A percentile compares a stretch with the other conserved stretches of the same genome.
phyloP scores from a whole-genome alignment of 768 basidiomycete species.

The Tylopilus sp. region DNA sequence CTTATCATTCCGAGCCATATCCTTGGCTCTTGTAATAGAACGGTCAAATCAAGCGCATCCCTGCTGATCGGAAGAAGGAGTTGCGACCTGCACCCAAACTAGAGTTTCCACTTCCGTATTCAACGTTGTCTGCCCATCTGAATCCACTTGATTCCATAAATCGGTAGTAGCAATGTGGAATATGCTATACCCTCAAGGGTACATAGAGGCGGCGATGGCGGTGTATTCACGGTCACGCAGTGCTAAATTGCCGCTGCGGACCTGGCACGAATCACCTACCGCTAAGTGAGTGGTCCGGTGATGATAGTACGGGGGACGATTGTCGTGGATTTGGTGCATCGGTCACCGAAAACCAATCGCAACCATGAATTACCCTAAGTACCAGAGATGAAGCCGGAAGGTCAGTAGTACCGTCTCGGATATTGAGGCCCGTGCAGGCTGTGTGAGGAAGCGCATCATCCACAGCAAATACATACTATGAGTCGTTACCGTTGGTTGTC shows the following conservation, averaged over 20 bases:
- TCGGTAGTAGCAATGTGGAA: not conserved
- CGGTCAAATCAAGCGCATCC: too few relatives aligned
- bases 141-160: not conserved
- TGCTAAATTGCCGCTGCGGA: not conserved
- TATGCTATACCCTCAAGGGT: not conserved
- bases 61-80: not conserved
- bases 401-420: too few relatives aligned
- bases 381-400: not conserved
- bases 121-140: not conserved
- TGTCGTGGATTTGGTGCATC: not conserved
- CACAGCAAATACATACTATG: not conserved
- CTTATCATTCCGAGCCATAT: too few relatives aligned
- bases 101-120: not conserved
- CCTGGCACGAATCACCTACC: not conserved
- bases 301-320: not conserved
- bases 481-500: not conserved
- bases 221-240: not conserved
- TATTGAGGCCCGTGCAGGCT: too few relatives aligned
- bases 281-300: not conserved
- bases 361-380: not conserved
- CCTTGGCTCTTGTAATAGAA: too few relatives aligned
- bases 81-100: not conserved
- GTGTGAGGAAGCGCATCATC: not conserved
- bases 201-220: not conserved
- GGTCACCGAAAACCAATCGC: not conserved